Evolutionary conservation across 2,329 filamentous ascomycete genomes (phyloP), one percentile per base, ranked within the genome.

Genomic region (Neonectria faginata): DNA sequence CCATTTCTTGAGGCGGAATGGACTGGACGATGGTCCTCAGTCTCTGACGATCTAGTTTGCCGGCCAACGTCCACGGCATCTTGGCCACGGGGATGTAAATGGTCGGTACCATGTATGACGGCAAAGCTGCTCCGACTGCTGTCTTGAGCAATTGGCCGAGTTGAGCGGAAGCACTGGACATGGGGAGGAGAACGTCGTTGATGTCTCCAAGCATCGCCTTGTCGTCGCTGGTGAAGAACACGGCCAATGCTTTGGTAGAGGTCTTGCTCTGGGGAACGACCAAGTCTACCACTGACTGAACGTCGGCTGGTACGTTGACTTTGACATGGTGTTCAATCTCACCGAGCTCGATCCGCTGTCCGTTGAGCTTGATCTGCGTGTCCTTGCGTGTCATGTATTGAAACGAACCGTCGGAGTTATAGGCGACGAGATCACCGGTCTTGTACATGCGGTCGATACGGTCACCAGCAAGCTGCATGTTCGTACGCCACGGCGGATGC

Each of bases 301-400:
- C 10, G 79, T 77, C 5, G 77, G 39, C 39, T 3, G 82, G 79
- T 16, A 86, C 71, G 27, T 80, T 78, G 14, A 72, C 71, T 4
- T 76, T 73, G 67, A 83, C 79, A 60, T 83, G 78, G 59, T 80
- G 77, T 62, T 84, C 83, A 11, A 85, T 81, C 18, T 79, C 78
- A 0, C 67, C 72, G 3, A 86, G 78, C 74, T 86, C 89, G 45
- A 88, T 80, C 33, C 86, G 77, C 62, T 84, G 88, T 11, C 89
- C 89, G 11, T 83, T 81, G 6, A 90, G 75, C 72, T 90, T 90
- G 51, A 89, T 81, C 70, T 89, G 87, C 0, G 81, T 81, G 66
- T 90, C 87, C 65, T 86, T 87, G 14, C 88, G 80, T 14, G 85
- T 85, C 18, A 86, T 64, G 42, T 81, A 85, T 0, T 77, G 70